Conservation (phyloP, 2,329 filamentous ascomycete species). For the Claviceps purpurea region DNA sequence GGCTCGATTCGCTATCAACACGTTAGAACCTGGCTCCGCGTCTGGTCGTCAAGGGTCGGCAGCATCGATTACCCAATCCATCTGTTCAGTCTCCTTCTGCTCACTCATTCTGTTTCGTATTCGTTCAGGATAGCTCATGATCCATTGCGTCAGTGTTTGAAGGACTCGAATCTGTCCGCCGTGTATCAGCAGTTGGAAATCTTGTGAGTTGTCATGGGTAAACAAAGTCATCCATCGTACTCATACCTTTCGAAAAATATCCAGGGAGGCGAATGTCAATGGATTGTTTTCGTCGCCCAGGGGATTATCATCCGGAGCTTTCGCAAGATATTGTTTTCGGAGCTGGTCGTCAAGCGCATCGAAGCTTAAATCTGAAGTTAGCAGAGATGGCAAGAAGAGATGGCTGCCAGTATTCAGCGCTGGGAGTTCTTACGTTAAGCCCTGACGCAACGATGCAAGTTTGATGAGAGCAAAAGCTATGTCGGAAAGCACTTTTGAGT, state of each 20-base stretch:
- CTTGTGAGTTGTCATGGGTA: background rate
- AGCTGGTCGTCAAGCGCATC: conserved; percentile 92
- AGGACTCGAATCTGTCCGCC: conserved; percentile 52
- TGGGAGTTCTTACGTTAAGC: conserved; percentile 58
- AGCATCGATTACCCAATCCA: conserved; percentile 54
- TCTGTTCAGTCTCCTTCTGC: conserved; percentile 67
- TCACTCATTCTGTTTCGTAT: conserved; percentile 79
- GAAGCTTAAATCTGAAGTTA: conserved; percentile 36
- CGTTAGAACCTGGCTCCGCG: conserved; percentile 8
- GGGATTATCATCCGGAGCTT: conserved; percentile 66
- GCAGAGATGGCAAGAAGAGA: conserved; percentile 5
- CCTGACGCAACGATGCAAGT: conserved; percentile 85
- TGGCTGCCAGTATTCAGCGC: background rate
- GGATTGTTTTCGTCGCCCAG: conserved; percentile 68
- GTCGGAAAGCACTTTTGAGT: conserved; percentile 60
- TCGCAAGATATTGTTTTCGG: conserved; percentile 74
- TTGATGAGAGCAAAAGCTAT: conserved; percentile 83
- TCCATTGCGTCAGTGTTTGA: conserved; percentile 82
- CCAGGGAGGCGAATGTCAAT: conserved; percentile 64
- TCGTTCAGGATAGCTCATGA: conserved; percentile 73
- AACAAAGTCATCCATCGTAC: background rate
- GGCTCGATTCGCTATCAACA: conserved; percentile 55
- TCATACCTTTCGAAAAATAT: conserved; percentile 63
- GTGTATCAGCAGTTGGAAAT: background rate
- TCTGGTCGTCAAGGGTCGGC: conserved; percentile 5